A percentile compares a stretch with the other conserved stretches of the same genome.
phyloP scores from a whole-genome alignment of 1,284 basidiomycete genomes.

The Rhodotorula glutinis region DNA sequence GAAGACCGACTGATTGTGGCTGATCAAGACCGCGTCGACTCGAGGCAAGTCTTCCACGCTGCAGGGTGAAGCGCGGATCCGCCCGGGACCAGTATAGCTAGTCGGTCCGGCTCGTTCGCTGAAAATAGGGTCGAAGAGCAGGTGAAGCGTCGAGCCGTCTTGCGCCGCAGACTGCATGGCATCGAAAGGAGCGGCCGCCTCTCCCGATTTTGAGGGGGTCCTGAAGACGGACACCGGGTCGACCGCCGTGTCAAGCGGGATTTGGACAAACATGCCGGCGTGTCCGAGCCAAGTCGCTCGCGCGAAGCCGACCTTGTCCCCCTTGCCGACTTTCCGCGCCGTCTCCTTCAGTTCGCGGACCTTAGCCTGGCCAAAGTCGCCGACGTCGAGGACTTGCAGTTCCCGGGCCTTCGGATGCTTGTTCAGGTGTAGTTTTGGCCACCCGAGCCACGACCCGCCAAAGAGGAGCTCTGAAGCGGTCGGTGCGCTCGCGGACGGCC shows the following conservation, averaged over 20 bases:
- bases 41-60: slow-evolving; percentile 40
- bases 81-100: slow-evolving; percentile 39
- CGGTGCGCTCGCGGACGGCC: slow-evolving; percentile 38
- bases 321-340: slow-evolving; percentile 23
- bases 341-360: slow-evolving; percentile 8
- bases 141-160: slow-evolving; percentile 25
- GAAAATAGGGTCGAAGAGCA: slow-evolving; percentile 46
- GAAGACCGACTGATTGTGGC: slow-evolving; percentile 44
- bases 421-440: slow-evolving; percentile 31
- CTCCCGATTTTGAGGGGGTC: neutral
- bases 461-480: slow-evolving; percentile 32
- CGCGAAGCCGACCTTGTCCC: slow-evolving; percentile 15
- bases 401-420: slow-evolving; percentile 28
- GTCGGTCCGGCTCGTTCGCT: slow-evolving; percentile 43
- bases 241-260: slow-evolving; percentile 24
- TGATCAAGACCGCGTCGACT: slow-evolving; percentile 42
- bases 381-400: slow-evolving; percentile 30
- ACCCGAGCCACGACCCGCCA: slow-evolving; percentile 30
- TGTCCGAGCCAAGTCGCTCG: slow-evolving; percentile 44
- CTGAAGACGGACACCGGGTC: slow-evolving; percentile 1
- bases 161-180: neutral
- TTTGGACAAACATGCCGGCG: slow-evolving; percentile 33
- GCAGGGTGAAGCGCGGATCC: slow-evolving; percentile 39
- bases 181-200: slow-evolving; percentile 1
- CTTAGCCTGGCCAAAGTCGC: slow-evolving; percentile 26